Evolutionary conservation across 805 yeast genomes (phyloP), one percentile per base, ranked within the genome.

Genomic region (Scheffersomyces stipitis): DNA sequence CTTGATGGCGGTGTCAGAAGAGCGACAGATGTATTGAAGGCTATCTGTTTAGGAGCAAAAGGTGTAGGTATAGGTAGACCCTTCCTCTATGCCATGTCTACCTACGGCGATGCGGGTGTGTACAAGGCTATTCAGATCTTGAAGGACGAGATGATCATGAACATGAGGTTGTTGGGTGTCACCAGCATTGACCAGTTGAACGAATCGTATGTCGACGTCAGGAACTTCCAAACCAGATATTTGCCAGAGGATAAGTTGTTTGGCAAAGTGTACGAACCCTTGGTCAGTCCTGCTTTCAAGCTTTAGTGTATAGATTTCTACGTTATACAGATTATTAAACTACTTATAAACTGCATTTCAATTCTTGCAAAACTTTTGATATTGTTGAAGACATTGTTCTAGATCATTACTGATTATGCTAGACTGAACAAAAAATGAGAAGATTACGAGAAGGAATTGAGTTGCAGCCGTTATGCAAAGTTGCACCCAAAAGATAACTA

Each of bases 41-140:
- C 93, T 0, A 56, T 86, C 10, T 80, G 86, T 39, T 66, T 85
- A 3, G 95, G 93, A 7, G 93, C 91, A 18, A 78, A 73, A 40
- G 87, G 86, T 3, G 80, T 77, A 3, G 93, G 93, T 1, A 58
- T 86, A 27, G 90, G 93, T 4, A 69, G 91, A 38, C 87, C 90
- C 2, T 81, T 85, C 57, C 56, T 84, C 23, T 85, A 82, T 52
- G 88, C 89, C 26, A 78, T 83, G 80, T 73, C 86, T n/a, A 72
- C 86, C 1, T 86, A 85, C 45, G 95, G 95, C 8, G 87, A 78
- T 48, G 80, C 68, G 5, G 95, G 95, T 22, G 89, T 83, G 6
- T 55, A 56, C 30, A 74, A 73, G 43, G 85, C 88, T 10, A 75
- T 83, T 38, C 80, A 78, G 47, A 66, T 82, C 4, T 60, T 83